These are phyloP conservation scores for Diaporthe citriasiana DNA, from an alignment of 2,329 filamentous ascomycete species.

Conservation along the genomic window DNA sequence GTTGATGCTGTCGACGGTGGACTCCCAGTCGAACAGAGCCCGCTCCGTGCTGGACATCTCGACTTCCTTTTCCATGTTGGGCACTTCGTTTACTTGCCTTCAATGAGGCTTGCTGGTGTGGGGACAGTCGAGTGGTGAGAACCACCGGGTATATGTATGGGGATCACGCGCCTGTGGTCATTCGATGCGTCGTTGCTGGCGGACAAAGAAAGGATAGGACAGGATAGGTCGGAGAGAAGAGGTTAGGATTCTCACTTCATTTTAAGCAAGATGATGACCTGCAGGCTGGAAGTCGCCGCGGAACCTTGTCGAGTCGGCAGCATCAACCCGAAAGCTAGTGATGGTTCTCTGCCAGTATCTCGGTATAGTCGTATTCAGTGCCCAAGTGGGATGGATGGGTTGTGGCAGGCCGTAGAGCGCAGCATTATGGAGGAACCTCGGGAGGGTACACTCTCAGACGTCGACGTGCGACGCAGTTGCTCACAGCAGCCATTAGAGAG, in stretches of 20 bases:
- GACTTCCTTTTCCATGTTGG: slow-evolving; percentile 21
- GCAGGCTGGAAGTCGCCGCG: neutral
- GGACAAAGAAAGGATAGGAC: neutral
- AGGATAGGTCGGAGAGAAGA: neutral
- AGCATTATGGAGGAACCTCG: slow-evolving; percentile 16
- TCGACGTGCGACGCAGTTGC: neutral
- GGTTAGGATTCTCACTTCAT: slow-evolving; percentile 18
- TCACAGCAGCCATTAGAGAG: neutral
- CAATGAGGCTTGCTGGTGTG: slow-evolving; percentile 22
- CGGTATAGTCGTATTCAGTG: slow-evolving; percentile 6
- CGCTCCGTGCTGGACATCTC: slow-evolving; percentile 36
- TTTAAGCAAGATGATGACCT: slow-evolving; percentile 30
- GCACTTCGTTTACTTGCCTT: slow-evolving; percentile 1
- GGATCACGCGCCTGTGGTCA: slow-evolving; percentile 20
- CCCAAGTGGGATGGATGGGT: neutral
- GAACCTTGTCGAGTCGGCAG: slow-evolving; percentile 24
- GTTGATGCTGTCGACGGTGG: slow-evolving; percentile 18
- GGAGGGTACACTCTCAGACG: neutral
- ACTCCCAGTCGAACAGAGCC: slow-evolving; percentile 35
- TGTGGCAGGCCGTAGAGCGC: neutral
- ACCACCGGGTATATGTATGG: slow-evolving; percentile 24
- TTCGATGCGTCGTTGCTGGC: slow-evolving; percentile 4
- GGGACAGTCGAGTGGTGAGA: slow-evolving; percentile 21
- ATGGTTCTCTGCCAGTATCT: slow-evolving; percentile 26
- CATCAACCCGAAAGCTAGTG: slow-evolving; percentile 12